phyloP scores from a whole-genome alignment of 2,329 filamentous ascomycete species.

The Penicillium sp. region DNA sequence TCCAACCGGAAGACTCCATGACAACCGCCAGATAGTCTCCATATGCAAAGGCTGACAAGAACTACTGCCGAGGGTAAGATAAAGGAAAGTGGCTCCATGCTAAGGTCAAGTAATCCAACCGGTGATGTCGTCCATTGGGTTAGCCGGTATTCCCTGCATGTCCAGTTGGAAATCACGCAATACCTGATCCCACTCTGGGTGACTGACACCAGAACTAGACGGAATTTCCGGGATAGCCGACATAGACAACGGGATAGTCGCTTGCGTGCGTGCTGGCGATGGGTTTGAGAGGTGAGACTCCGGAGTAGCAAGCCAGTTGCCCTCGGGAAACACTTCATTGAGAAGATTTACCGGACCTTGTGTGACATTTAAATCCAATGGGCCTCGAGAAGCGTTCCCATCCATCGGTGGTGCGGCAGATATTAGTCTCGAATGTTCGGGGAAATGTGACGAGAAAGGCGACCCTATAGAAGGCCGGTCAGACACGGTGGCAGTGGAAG shows the following conservation, averaged over 20 bases:
- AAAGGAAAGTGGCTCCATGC: not conserved
- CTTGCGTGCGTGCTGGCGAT: constrained; percentile 16
- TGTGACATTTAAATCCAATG: constrained; percentile 31
- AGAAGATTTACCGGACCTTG: constrained; percentile 31
- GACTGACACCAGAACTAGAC: constrained; percentile 30
- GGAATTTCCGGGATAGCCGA: constrained; percentile 23
- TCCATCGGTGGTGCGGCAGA: constrained; percentile 9
- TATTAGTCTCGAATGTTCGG: constrained; percentile 20
- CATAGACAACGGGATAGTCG: constrained; percentile 17
- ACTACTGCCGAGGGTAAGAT: not conserved
- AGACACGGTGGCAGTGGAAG: constrained; percentile 7
- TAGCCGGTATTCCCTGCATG: constrained; percentile 32
- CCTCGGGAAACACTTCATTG: constrained; percentile 35
- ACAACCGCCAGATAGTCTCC: not conserved
- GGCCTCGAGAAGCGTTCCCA: constrained; percentile 13
- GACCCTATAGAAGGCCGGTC: constrained; percentile 17
- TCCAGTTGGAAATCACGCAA: constrained; percentile 46
- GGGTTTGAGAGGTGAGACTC: constrained; percentile 19
- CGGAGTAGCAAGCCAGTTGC: constrained; percentile 30
- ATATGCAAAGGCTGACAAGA: not conserved
- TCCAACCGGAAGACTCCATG: not conserved
- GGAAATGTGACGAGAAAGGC: constrained; percentile 28
- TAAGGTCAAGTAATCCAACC: constrained; percentile 36
- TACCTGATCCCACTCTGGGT: constrained; percentile 45
- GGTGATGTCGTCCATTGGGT: constrained; percentile 29